Base-by-base conservation (phyloP, 148 eudicot genomes). In the Cornus florida region DNA sequence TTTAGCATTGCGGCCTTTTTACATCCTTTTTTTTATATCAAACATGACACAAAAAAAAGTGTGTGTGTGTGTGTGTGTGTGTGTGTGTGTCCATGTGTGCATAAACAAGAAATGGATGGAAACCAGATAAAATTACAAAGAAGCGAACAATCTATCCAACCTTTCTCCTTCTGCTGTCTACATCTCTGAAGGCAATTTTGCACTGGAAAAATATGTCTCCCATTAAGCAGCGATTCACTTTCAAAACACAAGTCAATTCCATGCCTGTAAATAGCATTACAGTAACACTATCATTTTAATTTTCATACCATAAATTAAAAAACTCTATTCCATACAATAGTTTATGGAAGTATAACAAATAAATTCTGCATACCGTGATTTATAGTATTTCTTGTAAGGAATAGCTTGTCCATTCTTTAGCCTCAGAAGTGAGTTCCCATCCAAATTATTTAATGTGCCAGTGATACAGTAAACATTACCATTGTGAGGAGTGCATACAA, bases 401-500 rank as follows among this genome's bases (percentile, higher is more conserved):
- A 85, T 76, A 13, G 38, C 57, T 76, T 78, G 85, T 20, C 86
- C 92, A 62, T 77, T 80, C 50, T 56, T 78, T 66, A 71, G 12
- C 59, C 35, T 77, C 80, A 96, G 65, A 41, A 7, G 35, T 2
- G 95, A 86, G 79, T 86, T 91, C 20, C 92, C 91, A 76, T 90
- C 69, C 84, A 91, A 71, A 70, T 82, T 82, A 53, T 80, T 78
- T 65, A 89, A 75, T 70, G 78, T 81, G 12, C 93, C 91, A 24
- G 70, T 56, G 8, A 94, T 79, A 70, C 86, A 86, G 79, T 96
- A 96, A 23, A 92, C 9, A 48, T 38, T 57, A 56, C 90, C 87
- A 77, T 85, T 92, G 69, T 96, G 99, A 78, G 99, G 98, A 13
- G 99, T 91, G 73, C 82, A 86, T 5, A 91, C 95, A 82, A 92